Percentiles rank a stretch among this genome's conserved stretches.
Conservation (phyloP, 2,329 filamentous ascomycete genomes). For the Penicillium glabrum region DNA sequence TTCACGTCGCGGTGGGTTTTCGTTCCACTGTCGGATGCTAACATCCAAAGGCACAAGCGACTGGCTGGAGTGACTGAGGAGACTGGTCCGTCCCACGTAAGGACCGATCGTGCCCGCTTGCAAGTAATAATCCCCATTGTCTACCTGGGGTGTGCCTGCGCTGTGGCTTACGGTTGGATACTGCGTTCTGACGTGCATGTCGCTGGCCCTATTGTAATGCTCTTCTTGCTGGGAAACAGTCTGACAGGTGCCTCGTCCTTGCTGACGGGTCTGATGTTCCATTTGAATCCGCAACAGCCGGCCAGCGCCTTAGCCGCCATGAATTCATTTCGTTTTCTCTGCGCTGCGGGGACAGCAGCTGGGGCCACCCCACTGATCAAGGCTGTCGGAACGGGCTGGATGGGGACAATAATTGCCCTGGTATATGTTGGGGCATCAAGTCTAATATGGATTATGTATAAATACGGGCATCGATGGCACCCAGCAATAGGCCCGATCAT, state of each 20-base stretch:
- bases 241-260: background rate
- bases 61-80: background rate
- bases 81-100: background rate
- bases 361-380: background rate
- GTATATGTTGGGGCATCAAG: background rate
- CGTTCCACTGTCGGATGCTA: background rate
- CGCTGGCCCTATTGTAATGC: background rate
- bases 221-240: slow-evolving; percentile 3
- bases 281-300: background rate
- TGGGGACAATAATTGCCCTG: slow-evolving; percentile 1
- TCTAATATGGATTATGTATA: background rate
- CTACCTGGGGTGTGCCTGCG: background rate
- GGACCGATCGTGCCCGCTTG: background rate
- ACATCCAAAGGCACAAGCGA: background rate
- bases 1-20: background rate
- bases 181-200: background rate
- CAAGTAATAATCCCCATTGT: background rate
- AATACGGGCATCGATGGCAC: background rate
- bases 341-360: background rate
- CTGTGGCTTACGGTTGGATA: background rate
- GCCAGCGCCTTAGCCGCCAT: background rate
- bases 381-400: slow-evolving; percentile 1
- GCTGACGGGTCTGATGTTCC: background rate
- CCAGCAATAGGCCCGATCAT: background rate
- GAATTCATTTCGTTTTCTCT: background rate